Percentiles rank a stretch among this genome's conserved stretches.
Conservation (phyloP, 768 basidiomycete genomes). For the Hortiboletus flavorubellus region DNA sequence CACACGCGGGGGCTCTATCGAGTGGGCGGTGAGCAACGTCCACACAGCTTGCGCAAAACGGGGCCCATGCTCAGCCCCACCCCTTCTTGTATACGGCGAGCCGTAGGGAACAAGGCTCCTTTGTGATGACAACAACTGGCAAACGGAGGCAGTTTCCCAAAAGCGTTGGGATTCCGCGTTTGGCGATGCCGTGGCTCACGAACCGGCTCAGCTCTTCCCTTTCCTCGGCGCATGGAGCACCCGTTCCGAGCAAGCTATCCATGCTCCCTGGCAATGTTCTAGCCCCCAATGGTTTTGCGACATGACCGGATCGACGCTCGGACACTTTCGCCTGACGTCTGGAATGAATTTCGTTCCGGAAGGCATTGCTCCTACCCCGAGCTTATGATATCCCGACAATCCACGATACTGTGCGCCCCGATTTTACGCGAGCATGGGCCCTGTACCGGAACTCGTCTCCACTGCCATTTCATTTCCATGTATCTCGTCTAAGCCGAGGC, state of each 20-base stretch:
- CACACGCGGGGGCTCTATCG: slow-evolving; percentile 13
- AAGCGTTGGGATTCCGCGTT: slow-evolving; percentile 15
- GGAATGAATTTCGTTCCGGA: not conserved
- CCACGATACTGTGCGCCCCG: not conserved
- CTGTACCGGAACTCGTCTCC: not conserved
- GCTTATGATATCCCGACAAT: slow-evolving; percentile 1
- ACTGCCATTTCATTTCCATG: not conserved
- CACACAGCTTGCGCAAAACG: slow-evolving; percentile 12
- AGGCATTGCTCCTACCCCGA: not conserved
- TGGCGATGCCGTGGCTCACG: slow-evolving; percentile 1
- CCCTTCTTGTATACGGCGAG: slow-evolving; percentile 20
- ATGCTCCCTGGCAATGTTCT: not conserved
- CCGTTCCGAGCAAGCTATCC: slow-evolving; percentile 1
- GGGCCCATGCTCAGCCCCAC: not conserved
- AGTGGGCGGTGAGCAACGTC: not conserved
- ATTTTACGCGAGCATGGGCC: not conserved
- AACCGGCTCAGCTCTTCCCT: slow-evolving; percentile 22
- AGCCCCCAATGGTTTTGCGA: slow-evolving; percentile 15
- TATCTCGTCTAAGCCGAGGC: not conserved
- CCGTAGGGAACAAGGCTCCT: slow-evolving; percentile 1
- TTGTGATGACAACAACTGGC: slow-evolving; percentile 14
- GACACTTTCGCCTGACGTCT: not conserved
- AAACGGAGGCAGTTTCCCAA: slow-evolving; percentile 11
- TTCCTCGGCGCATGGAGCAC: not conserved
- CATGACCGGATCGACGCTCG: slow-evolving; percentile 22